Base-by-base conservation (phyloP, 106 monocot genomes). In the Cymbidium sinense region DNA sequence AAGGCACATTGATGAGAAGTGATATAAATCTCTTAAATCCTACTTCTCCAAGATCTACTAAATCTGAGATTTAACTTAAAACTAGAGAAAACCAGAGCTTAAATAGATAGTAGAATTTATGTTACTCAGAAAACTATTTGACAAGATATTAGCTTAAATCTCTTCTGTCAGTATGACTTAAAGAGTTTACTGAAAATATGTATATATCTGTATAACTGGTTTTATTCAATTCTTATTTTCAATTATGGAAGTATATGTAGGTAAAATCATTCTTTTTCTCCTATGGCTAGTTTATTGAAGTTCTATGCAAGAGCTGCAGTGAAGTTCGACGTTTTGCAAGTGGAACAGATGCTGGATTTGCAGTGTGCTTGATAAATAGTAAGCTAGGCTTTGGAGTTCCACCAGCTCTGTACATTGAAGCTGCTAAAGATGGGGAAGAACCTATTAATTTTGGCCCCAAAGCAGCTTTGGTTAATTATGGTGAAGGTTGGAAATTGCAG, bases 351-450 rank as follows among this genome's bases (percentile, higher is more conserved):
- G 86, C 98, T n/a, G 85, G 83, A 17, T 94, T 80, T 81, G 94
- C 98, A 43, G 43, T 87, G 50, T 25, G 70, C 50, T 9, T 81
- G 70, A 90, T 98, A 29, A 92, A 94, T 75, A 37, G 76, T 25
- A 88, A 85, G 80, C 43, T 89, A 37, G 79, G 35, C 9, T 3
- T 23, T 17, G 81, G 81, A 9, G 58, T 23, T 76, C 81, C 86
- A 20, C 72, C n/a, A 43, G 86, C 89, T 41, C 82, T 90, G 73
- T 67, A 82, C 77, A 92, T 98, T 70, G 94, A 88, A 55, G 86
- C 94, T 70, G 77, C 84, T 23, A 98, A 91, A 81, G 91, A 94
- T 72, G 94, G 94, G 23, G 96, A 98, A 78, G 96, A 94, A 30
- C 82, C 93, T 44, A 81, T 98, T 39, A 74, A 62, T 79, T 98